These are phyloP conservation scores for Stromatinia cepivora DNA, from an alignment of 2,329 filamentous ascomycete genomes.

Conservation along the genomic window DNA sequence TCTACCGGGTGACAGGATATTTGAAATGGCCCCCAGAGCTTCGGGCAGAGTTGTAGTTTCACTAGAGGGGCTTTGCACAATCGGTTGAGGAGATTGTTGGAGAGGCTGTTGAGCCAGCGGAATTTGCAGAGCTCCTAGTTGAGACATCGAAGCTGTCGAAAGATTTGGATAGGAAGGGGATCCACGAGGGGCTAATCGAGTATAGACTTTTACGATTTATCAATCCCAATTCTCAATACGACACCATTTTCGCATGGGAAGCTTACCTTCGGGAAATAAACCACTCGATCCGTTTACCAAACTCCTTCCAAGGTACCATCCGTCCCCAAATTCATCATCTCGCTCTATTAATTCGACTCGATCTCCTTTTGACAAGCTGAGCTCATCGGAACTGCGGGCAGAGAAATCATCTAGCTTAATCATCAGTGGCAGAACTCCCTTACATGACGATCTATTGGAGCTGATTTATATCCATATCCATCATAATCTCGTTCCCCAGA, in stretches of 20 bases:
- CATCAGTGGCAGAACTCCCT: conserved; percentile 7
- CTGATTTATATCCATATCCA: conserved; percentile 12
- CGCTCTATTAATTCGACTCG: conserved; percentile 80
- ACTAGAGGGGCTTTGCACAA: neutral
- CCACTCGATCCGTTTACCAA: conserved; percentile 71
- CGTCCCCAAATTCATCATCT: conserved; percentile 86
- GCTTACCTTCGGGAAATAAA: conserved; percentile 76
- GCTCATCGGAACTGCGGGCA: conserved; percentile 88
- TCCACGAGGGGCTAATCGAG: conserved; percentile 40
- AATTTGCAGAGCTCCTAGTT: conserved; percentile 22
- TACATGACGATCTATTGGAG: neutral
- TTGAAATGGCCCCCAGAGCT: neutral
- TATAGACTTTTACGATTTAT: conserved; percentile 39
- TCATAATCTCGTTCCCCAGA: neutral
- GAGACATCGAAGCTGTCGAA: conserved; percentile 28
- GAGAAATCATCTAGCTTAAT: conserved; percentile 75
- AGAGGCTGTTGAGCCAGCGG: conserved; percentile 18
- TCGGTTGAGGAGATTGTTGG: neutral
- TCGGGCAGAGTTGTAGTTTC: neutral
- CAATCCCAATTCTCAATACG: conserved; percentile 23
- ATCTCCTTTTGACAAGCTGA: conserved; percentile 82
- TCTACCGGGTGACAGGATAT: neutral
- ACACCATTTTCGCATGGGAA: conserved; percentile 5
- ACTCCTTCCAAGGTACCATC: conserved; percentile 80
- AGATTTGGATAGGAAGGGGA: conserved; percentile 37